Percentiles rank a stretch among this genome's conserved stretches.
These are phyloP conservation scores for Trametes hirsuta DNA, from an alignment of 1,284 basidiomycete species.

Conservation along the genomic window DNA sequence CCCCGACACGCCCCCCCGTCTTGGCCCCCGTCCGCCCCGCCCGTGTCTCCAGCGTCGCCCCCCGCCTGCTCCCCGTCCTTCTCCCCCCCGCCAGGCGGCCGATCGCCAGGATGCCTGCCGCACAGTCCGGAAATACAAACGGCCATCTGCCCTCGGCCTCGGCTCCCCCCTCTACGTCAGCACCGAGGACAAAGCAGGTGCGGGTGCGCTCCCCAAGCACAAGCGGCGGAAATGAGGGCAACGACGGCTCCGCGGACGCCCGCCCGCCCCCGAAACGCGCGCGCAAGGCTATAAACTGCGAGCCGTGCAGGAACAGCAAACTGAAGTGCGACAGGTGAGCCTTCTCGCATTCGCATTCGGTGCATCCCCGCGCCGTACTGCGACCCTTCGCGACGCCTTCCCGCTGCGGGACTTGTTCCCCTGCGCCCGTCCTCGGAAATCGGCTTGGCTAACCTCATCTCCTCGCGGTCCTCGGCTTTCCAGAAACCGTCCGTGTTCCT, in stretches of 20 bases:
- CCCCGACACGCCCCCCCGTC: neutral
- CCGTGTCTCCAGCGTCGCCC: neutral
- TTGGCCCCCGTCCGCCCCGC: neutral
- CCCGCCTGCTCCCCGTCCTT: neutral
- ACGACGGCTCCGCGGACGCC: conserved; percentile 21
- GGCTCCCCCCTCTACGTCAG: conserved; percentile 15
- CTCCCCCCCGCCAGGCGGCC: neutral
- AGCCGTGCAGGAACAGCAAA: conserved; percentile 82
- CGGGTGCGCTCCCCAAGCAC: conserved; percentile 23
- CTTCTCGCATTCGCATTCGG: conserved; percentile 1
- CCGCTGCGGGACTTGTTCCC: conserved; percentile 9
- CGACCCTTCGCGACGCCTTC: conserved; percentile 1
- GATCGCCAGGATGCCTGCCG: conserved; percentile 17
- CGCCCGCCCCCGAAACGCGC: conserved; percentile 69
- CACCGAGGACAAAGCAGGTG: conserved; percentile 22
- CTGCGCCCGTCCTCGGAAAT: conserved; percentile 16
- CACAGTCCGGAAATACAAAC: conserved; percentile 22
- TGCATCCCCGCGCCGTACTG: neutral
- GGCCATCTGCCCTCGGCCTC: conserved; percentile 20
- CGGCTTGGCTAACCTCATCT: conserved; percentile 25
- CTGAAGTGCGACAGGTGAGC: conserved; percentile 81
- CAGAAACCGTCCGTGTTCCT: conserved; percentile 82
- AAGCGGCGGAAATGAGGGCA: conserved; percentile 13
- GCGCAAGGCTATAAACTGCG: conserved; percentile 83
- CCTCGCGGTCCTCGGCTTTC: conserved; percentile 29